Conservation (phyloP, 202 grass and related monocot genomes). For the Zoysia matrella region DNA sequence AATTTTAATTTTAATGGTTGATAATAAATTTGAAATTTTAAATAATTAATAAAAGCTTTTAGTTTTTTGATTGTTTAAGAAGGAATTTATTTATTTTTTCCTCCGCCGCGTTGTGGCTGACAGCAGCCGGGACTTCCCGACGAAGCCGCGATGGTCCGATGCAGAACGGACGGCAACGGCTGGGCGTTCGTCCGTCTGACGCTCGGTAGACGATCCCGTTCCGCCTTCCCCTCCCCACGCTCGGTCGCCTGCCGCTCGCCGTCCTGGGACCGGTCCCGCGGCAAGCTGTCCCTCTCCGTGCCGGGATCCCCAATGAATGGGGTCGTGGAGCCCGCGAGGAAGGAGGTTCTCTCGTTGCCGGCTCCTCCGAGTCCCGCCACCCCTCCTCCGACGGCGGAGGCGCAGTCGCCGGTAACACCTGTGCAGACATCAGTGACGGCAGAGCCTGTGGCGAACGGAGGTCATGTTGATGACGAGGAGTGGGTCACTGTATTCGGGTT, state of each 20-base stretch:
- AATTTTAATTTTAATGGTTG: too few species aligned
- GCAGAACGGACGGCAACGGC: too few species aligned
- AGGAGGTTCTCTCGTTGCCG: constrained; percentile 61
- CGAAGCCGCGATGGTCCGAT: too few species aligned
- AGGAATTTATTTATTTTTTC: too few species aligned
- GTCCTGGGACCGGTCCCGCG: constrained; percentile 56
- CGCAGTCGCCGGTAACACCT: constrained; percentile 40
- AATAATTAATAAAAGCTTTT: too few species aligned
- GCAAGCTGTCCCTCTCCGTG: constrained; percentile 26
- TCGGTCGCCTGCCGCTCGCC: constrained; percentile 54
- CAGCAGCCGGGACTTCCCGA: too few species aligned
- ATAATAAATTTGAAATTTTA: too few species aligned
- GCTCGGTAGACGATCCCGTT: too few species aligned
- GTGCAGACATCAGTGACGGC: constrained; percentile 2
- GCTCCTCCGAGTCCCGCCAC: constrained; percentile 40
- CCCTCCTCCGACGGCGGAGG: constrained; percentile 30
- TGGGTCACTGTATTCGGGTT: constrained; percentile 89
- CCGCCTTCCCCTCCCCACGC: not conserved
- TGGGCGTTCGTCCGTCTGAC: too few species aligned
- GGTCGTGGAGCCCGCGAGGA: constrained; percentile 39
- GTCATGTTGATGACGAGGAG: constrained; percentile 54
- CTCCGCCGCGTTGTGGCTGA: too few species aligned
- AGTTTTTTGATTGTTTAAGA: too few species aligned
- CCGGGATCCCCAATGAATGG: constrained; percentile 57
- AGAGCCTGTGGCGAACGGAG: constrained; percentile 43